Percentiles rank a stretch among this genome's conserved stretches.
phyloP scores from a whole-genome alignment of 139 green algal species.

The Pleodorina starrii region DNA sequence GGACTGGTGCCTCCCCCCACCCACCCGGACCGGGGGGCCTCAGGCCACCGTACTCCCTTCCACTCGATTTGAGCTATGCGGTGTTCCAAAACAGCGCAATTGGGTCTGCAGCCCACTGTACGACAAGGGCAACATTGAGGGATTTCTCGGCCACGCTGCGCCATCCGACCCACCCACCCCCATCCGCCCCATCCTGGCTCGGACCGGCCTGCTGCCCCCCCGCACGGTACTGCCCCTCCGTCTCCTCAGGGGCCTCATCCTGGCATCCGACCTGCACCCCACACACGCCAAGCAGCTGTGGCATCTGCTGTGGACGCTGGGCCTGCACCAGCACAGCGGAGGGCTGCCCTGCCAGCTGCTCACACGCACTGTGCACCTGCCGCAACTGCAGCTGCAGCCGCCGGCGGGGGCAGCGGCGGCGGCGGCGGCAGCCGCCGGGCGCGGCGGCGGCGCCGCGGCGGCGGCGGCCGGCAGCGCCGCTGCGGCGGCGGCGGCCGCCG shows the following conservation, averaged over 20 bases:
- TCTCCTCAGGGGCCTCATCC: constrained; percentile 47
- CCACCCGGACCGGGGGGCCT: too few relatives aligned
- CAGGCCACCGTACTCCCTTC: too few relatives aligned
- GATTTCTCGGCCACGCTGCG: too few relatives aligned
- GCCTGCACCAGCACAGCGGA: constrained; percentile 17
- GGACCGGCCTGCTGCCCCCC: too few relatives aligned
- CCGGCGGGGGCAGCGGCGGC: neutral
- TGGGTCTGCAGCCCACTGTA: too few relatives aligned
- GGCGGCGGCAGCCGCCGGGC: neutral
- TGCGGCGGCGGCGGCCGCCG: neutral
- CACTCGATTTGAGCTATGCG: too few relatives aligned
- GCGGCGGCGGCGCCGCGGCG: neutral
- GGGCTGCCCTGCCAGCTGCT: constrained; percentile 40
- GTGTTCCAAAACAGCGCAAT: too few relatives aligned
- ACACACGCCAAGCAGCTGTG: constrained; percentile 40
- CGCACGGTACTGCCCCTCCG: neutral
- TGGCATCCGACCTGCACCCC: constrained; percentile 32
- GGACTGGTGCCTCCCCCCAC: too few relatives aligned
- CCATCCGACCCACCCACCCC: too few relatives aligned
- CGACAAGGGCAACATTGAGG: too few relatives aligned
- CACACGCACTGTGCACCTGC: constrained; percentile 29
- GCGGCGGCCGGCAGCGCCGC: neutral
- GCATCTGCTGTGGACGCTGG: constrained; percentile 42
- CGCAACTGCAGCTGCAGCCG: constrained; percentile 7
- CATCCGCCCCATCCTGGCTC: too few relatives aligned